These are phyloP conservation scores for Backusella mclennaniae DNA, from an alignment of 192 early-diverging fungal species.

Conservation along the genomic window DNA sequence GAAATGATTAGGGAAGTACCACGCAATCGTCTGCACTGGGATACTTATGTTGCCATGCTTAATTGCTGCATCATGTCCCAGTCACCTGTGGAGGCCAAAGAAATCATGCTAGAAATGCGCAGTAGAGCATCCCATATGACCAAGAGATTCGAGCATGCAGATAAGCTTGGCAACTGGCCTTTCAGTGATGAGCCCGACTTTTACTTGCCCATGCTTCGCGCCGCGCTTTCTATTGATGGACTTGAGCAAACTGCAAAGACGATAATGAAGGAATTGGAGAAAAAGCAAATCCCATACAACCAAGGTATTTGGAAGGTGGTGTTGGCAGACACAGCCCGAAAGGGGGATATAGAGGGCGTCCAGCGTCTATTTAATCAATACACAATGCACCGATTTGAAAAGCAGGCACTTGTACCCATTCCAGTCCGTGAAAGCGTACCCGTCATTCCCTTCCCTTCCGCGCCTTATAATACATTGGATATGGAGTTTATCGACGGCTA, in stretches of 20 bases:
- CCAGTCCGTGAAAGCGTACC: conserved; percentile 21
- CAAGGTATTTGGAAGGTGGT: conserved; percentile 18
- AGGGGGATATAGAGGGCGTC: conserved; percentile 2
- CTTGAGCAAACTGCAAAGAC: neutral
- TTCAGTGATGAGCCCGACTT: neutral
- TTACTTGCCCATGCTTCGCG: conserved; percentile 20
- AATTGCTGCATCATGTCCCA: conserved; percentile 36
- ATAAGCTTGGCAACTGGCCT: neutral
- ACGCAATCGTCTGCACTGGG: neutral
- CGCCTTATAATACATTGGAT: conserved; percentile 26
- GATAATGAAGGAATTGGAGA: conserved; percentile 23
- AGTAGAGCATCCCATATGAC: neutral
- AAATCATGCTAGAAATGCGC: conserved; percentile 19
- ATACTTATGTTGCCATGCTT: conserved; percentile 28
- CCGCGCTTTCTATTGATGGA: neutral
- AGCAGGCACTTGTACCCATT: conserved; percentile 25
- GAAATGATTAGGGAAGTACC: conserved; percentile 25
- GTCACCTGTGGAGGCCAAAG: neutral
- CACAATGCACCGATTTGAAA: conserved; percentile 37
- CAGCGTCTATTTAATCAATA: conserved; percentile 32
- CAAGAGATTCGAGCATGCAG: neutral
- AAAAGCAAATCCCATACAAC: conserved; percentile 15
- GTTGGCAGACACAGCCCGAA: conserved; percentile 2
- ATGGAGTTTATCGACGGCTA: conserved; percentile 35
- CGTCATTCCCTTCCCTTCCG: conserved; percentile 36